Evolutionary conservation across 106 monocot species (phyloP).

Genomic region (Acorus gramineus): DNA sequence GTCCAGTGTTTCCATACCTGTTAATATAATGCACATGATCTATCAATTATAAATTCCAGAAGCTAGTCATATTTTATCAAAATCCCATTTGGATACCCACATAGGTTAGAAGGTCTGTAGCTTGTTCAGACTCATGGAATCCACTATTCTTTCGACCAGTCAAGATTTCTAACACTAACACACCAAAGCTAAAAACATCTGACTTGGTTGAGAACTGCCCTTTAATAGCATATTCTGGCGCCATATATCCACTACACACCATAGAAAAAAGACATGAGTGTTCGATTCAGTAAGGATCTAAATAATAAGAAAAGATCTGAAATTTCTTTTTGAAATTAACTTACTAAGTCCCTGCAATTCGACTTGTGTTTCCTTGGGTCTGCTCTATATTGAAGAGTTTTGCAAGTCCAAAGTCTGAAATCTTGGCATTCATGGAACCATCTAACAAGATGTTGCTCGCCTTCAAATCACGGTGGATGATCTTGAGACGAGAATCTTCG

Average conservation of each 20-base stretch:
- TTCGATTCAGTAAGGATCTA: too few relatives aligned
- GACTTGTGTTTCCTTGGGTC: neutral
- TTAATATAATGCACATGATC: too few relatives aligned
- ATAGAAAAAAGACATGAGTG: neutral
- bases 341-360: constrained; percentile 3
- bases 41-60: too few relatives aligned
- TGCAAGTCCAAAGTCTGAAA: constrained; percentile 4
- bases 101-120: constrained; percentile 1
- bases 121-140: neutral
- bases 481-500: constrained; percentile 1
- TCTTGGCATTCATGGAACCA: constrained; percentile 3
- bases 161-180: constrained; percentile 1
- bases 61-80: too few relatives aligned
- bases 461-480: constrained; percentile 3
- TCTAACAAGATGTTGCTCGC: constrained; percentile 4
- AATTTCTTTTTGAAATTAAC: neutral
- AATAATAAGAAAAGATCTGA: too few relatives aligned
- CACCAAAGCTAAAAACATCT: constrained; percentile 3
- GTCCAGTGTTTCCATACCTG: too few relatives aligned
- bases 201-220: constrained; percentile 3
- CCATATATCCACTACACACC: neutral
- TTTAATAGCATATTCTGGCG: constrained; percentile 5
- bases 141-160: neutral
- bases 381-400: neutral
- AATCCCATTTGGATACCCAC: neutral